A percentile compares a stretch with the other conserved stretches of the same genome.
Conservation (phyloP, 305 asterid genomes). For the Plantago rigida region DNA sequence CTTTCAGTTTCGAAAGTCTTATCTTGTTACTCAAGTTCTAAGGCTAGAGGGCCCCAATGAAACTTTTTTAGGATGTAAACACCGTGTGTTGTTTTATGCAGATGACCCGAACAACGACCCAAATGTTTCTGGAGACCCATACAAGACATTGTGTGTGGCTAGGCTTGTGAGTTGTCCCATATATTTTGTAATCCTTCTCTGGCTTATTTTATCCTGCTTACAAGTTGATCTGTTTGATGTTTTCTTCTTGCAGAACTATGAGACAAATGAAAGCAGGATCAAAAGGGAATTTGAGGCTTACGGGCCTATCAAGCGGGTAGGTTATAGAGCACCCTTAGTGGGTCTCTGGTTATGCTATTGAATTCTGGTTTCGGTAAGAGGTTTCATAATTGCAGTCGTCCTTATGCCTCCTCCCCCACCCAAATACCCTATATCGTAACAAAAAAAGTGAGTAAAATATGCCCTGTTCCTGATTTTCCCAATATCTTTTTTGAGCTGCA, state of each 20-base stretch:
- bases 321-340: constrained; percentile 56
- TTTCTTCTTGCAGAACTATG: constrained; percentile 60
- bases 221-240: constrained; percentile 10
- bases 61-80: no score
- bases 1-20: no score
- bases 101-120: constrained; percentile 85
- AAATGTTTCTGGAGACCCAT: constrained; percentile 79
- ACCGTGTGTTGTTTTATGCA: constrained; percentile 27
- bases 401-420: no score
- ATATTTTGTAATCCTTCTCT: constrained; percentile 5
- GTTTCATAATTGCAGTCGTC: constrained; percentile 11
- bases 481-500: no score
- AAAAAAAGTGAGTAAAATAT: no score
- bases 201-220: constrained; percentile 2
- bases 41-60: no score
- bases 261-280: constrained; percentile 87
- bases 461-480: no score
- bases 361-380: constrained; percentile 76
- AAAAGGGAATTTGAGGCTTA: constrained; percentile 95
- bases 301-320: constrained; percentile 99
- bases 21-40: background rate
- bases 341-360: constrained; percentile 54
- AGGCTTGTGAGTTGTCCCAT: constrained; percentile 60
- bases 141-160: constrained; percentile 84
- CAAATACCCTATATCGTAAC: no score